Evolutionary conservation across 495 filamentous ascomycete genomes (phyloP).

Genomic region (Penicillium lagena): DNA sequence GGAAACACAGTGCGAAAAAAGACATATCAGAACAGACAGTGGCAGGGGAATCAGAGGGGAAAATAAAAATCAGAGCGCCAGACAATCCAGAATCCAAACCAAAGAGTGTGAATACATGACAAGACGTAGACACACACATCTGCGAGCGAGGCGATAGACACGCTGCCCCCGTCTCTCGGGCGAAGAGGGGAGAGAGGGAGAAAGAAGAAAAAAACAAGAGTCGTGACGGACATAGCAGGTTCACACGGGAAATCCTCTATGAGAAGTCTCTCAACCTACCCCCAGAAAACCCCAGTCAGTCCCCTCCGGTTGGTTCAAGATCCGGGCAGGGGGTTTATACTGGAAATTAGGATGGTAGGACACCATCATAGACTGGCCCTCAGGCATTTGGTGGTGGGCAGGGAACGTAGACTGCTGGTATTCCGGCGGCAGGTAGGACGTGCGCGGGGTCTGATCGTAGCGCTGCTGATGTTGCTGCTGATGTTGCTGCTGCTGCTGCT

Average conservation of each 20-base stretch:
- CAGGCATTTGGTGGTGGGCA: constrained; percentile 21
- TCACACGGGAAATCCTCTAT: constrained; percentile 12
- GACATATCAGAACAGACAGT: too few species aligned
- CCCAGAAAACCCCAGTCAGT: constrained; percentile 43
- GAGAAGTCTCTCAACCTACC: constrained; percentile 30
- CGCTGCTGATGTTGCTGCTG: constrained; percentile 36
- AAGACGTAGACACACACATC: too few species aligned
- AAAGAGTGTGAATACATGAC: too few species aligned
- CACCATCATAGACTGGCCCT: constrained; percentile 31
- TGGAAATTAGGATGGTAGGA: constrained; percentile 31
- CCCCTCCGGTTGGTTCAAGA: constrained; percentile 38
- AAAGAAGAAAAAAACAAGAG: constrained; percentile 5
- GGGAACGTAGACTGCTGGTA: constrained; percentile 25
- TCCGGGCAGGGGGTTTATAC: constrained; percentile 32
- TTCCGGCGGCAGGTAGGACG: constrained; percentile 30
- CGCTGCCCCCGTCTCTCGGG: not conserved
- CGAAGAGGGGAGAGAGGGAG: constrained; percentile 7
- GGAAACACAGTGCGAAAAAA: too few species aligned
- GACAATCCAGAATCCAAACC: too few species aligned
- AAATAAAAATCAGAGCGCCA: too few species aligned
- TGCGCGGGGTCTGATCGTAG: constrained; percentile 28
- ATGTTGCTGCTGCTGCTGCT: constrained; percentile 24
- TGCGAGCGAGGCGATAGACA: too few species aligned
- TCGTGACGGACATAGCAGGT: constrained; percentile 23
- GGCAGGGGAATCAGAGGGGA: too few species aligned